Evolutionary conservation across 208 protist species (phyloP).

Genomic region (Crithidia brevicula): DNA sequence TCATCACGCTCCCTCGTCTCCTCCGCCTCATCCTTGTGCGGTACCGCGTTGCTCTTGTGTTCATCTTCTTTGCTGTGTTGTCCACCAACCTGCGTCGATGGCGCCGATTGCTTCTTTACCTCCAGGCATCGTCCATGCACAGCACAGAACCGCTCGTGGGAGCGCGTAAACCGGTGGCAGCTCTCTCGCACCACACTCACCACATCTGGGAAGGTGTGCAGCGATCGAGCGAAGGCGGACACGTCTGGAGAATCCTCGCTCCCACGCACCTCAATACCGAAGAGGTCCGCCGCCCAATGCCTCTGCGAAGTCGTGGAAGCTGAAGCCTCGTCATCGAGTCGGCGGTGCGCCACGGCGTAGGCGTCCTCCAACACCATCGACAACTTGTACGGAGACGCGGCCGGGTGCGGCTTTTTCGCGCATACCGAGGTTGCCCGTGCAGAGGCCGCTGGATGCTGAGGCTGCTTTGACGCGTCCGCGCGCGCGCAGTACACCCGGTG

Average conservation of each 20-base stretch:
- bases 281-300: slow-evolving; percentile 26
- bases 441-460: not conserved
- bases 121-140: slow-evolving; percentile 17
- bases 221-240: not conserved
- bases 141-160: slow-evolving; percentile 29
- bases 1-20: not conserved
- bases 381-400: slow-evolving; percentile 32
- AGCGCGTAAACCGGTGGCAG: slow-evolving; percentile 49
- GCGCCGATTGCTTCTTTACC: not conserved
- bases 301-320: not conserved
- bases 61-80: too few relatives aligned
- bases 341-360: slow-evolving; percentile 16
- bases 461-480: slow-evolving; percentile 11
- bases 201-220: slow-evolving; percentile 44
- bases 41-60: too few relatives aligned
- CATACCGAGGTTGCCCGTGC: not conserved
- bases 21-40: too few relatives aligned
- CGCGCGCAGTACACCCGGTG: slow-evolving; percentile 65
- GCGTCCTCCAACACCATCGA: slow-evolving; percentile 61
- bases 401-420: slow-evolving; percentile 8
- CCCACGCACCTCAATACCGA: not conserved
- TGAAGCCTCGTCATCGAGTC: not conserved
- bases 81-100: too few relatives aligned
- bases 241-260: not conserved
- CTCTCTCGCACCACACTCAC: slow-evolving; percentile 53